Base-by-base conservation (phyloP, 257 asterid species). In the Rhazya stricta region DNA sequence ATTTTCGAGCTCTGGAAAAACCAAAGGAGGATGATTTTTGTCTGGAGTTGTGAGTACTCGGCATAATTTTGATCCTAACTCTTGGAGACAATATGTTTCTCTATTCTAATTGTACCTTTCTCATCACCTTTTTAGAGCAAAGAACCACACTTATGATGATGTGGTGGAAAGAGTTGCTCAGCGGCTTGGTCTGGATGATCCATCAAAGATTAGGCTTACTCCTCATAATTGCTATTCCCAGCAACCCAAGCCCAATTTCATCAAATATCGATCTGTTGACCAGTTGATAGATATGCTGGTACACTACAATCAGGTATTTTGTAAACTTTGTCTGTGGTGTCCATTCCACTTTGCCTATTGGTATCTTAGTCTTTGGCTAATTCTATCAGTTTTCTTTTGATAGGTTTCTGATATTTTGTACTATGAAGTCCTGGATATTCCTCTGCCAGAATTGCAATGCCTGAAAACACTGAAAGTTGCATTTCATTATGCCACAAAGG, bases 201-300 rank as follows among this genome's bases (percentile, higher is more conserved):
- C 97, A 75, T 91, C 98, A 11, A 95, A 95, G 84, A 89, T 95
- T 73, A 86, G 99, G 79, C 96, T 95, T 81, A 92, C 98, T 82
- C 91, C 98, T 77, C 99, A 95, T 86, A 95, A 95, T 81, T 95
- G 99, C 84, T 91, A 95, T 75, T 92, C 99, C 29, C 98, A 92
- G 87, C 99, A 91, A 84, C 99, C 99, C 13, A 95, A 95, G 84
- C 98, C 98, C 65, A 89, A 84, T 80, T 96, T 90, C 0, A 88
- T 95, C 75, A 92, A 91, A 83, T 95, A 89, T 73, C 88, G 97
- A 82, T 85, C 96, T 61, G 96, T 95, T 75, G 96, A 92, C 75
- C 91, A 86, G 76, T 87, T 95, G 86, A 71, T 86, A 83, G 97
- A 92, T 78, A 91, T 95, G 99, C 96, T 95, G 79, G 93, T 95